Base-by-base conservation (phyloP, 768 basidiomycete genomes). In the Suillus brevipes region DNA sequence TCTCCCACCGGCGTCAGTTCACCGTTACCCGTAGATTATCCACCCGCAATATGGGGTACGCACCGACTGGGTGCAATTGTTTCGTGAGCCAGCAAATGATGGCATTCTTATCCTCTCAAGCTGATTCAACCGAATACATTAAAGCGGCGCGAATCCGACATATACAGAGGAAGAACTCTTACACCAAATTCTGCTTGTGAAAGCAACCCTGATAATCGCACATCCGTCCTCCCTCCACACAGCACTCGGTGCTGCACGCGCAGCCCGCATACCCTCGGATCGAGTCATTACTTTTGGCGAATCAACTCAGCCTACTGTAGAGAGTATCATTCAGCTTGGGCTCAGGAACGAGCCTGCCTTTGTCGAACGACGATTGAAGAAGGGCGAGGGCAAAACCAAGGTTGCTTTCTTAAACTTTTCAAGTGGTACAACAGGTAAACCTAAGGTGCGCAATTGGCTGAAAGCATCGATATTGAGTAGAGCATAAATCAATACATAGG, bases 391-490 rank as follows among this genome's bases (percentile, higher is more conserved):
- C 25, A 87, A 81, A 71, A 84, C 78, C 18, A 83, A 85, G 52
- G 65, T 91, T n/a, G 90, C 90, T 4, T 87, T 91, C 68, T 77
- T 91, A 62, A 85, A 83, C 60, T 89, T 92, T 67, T 91, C 90
- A 1, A 90, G 89, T 66, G 90, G 90, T 14, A 92, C 90, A 25
- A 92, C 90, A 25, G 89, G 89, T 74, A 78, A 75, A 71, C 79
- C 74, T 37, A 73, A 75, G 65, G 74, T 73, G 14, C 62, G 6
- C 18, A 13, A 16, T 52, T 4, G 36, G 25, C 6, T 25, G 25
- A 25, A 25, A 5, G 34, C 1, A 8, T 18, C 8, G 34, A 28
- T 10, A 6, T 16, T 14, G 61, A 3, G 18, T n/a, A 40, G 25
- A 28, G 20, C 40, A 28, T 53, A 69, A 31, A 1, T 42, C 16